phyloP scores from a whole-genome alignment of 495 filamentous ascomycete species.

The Penicillium macrosclerotiorum region DNA sequence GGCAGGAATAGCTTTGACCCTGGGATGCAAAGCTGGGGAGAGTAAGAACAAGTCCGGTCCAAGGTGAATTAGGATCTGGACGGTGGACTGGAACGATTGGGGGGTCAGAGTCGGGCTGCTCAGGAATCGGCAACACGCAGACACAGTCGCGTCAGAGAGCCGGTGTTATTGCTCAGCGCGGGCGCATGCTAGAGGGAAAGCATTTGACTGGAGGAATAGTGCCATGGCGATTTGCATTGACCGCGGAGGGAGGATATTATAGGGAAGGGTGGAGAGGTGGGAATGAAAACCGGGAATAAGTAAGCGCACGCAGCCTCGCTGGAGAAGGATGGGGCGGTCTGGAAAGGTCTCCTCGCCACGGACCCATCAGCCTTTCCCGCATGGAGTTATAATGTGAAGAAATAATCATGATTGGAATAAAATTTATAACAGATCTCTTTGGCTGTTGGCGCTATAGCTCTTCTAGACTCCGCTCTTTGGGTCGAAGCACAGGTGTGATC shows the following conservation, averaged over 20 bases:
- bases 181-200: conserved; percentile 24
- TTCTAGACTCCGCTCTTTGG: no score
- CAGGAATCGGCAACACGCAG: conserved; percentile 18
- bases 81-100: conserved; percentile 9
- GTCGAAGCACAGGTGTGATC: conserved; percentile 3
- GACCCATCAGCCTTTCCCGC: conserved; percentile 1
- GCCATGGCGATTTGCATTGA: conserved; percentile 4
- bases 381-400: neutral
- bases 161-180: conserved; percentile 19
- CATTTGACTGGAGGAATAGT: conserved; percentile 27
- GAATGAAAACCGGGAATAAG: neutral
- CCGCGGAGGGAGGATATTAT: neutral
- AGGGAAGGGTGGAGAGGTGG: neutral
- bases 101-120: neutral
- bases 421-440: neutral
- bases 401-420: neutral
- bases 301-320: neutral
- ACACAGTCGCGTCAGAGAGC: conserved; percentile 9
- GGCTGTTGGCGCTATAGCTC: neutral
- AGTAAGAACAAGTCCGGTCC: conserved; percentile 1
- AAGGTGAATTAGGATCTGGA: conserved; percentile 18
- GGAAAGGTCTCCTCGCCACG: neutral
- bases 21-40: neutral
- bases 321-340: neutral
- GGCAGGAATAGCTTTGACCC: conserved; percentile 4